phyloP scores from a whole-genome alignment of 2,329 filamentous ascomycete species.

The Paracamarosporium sp. region DNA sequence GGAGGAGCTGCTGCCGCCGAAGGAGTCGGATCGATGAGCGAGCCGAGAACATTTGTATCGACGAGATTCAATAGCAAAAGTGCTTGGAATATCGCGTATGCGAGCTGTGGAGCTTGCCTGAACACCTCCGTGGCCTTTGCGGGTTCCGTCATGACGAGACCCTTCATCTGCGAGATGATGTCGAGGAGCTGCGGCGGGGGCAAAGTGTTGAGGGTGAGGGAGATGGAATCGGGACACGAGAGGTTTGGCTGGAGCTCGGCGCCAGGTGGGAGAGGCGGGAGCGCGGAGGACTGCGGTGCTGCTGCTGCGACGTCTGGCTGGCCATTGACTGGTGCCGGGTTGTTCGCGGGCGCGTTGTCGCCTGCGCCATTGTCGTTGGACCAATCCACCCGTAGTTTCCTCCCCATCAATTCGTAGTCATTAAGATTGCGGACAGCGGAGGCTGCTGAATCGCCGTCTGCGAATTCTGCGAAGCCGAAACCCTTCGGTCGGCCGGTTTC shows the following conservation, averaged over 20 bases:
- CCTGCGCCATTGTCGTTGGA: slow-evolving; percentile 86
- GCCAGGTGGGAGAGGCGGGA: slow-evolving; percentile 84
- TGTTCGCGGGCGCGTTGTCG: slow-evolving; percentile 56
- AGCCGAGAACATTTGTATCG: slow-evolving; percentile 80
- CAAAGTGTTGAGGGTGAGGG: slow-evolving; percentile 84
- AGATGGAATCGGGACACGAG: slow-evolving; percentile 88
- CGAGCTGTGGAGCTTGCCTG: slow-evolving; percentile 86
- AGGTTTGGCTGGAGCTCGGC: slow-evolving; percentile 83
- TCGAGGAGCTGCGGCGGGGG: slow-evolving; percentile 90
- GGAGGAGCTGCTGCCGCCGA: slow-evolving; percentile 38
- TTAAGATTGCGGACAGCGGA: slow-evolving; percentile 95
- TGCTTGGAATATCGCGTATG: slow-evolving; percentile 94
- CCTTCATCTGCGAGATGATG: slow-evolving; percentile 93
- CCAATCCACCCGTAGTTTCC: slow-evolving; percentile 94
- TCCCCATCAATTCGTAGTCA: slow-evolving; percentile 92
- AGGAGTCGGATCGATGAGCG: slow-evolving; percentile 71
- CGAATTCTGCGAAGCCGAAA: slow-evolving; percentile 96
- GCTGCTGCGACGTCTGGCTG: slow-evolving; percentile 46
- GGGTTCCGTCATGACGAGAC: slow-evolving; percentile 81
- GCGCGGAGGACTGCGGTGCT: slow-evolving; percentile 55
- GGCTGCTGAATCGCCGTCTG: slow-evolving; percentile 88
- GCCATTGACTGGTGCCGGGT: slow-evolving; percentile 49
- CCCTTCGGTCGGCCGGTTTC: slow-evolving; percentile 95
- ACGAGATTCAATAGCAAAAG: slow-evolving; percentile 92
- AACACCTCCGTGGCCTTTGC: slow-evolving; percentile 85